A percentile compares a stretch with the other conserved stretches of the same genome.
Conservation (phyloP, 2,329 filamentous ascomycete genomes). For the Sclerotiophoma versabilis region DNA sequence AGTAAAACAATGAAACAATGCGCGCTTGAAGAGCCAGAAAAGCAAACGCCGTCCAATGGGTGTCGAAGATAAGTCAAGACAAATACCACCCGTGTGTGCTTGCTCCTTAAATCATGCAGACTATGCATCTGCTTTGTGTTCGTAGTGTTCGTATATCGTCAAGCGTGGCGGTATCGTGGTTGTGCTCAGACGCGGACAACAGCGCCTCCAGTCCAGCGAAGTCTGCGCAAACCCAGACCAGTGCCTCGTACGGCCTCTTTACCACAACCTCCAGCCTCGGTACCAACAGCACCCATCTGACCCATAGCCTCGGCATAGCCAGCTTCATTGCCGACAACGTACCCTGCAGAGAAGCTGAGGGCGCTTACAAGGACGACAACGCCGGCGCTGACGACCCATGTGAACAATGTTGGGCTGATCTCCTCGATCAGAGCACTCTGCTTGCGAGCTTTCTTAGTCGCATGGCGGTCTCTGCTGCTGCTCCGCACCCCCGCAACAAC, state of each 20-base stretch:
- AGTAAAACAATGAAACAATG: not conserved
- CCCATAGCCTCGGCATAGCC: constrained; percentile 59
- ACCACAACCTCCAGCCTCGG: constrained; percentile 43
- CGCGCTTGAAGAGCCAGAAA: constrained; percentile 4
- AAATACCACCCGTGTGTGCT: constrained; percentile 9
- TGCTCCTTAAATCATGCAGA: constrained; percentile 2
- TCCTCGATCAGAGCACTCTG: constrained; percentile 46
- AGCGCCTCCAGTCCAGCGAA: constrained; percentile 41
- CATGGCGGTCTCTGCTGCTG: constrained; percentile 54
- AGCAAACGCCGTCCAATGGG: constrained; percentile 6
- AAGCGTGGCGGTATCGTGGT: not conserved
- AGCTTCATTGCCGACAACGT: constrained; percentile 66
- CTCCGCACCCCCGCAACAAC: constrained; percentile 44
- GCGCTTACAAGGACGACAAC: constrained; percentile 70
- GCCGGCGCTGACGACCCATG: constrained; percentile 70
- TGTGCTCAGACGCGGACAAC: constrained; percentile 19
- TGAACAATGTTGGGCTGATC: constrained; percentile 67
- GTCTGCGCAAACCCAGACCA: constrained; percentile 40
- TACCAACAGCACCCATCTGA: constrained; percentile 37
- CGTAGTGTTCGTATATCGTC: not conserved
- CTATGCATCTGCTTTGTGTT: constrained; percentile 2
- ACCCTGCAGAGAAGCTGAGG: constrained; percentile 70
- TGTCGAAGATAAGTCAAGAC: not conserved
- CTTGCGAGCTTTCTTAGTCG: constrained; percentile 53
- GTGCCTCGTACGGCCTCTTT: constrained; percentile 43